Percentiles rank a stretch among this genome's conserved stretches.
phyloP scores from a whole-genome alignment of 2,329 filamentous ascomycete species.

The Acrocalymma vagum region DNA sequence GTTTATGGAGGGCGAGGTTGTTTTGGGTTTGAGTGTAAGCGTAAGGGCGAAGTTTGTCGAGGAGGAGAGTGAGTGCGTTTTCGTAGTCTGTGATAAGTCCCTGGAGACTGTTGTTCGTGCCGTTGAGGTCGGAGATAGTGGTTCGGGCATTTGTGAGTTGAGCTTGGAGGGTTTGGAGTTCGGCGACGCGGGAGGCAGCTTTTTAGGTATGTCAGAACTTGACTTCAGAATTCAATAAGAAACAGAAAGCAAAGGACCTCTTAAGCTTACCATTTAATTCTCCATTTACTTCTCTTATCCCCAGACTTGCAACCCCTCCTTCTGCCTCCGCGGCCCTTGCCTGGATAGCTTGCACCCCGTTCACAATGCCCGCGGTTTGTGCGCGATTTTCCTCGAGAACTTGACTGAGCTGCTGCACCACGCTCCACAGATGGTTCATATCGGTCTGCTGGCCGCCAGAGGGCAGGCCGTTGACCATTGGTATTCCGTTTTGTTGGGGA shows the following conservation, averaged over 20 bases:
- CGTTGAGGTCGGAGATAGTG: conserved; percentile 31
- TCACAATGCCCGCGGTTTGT: conserved; percentile 48
- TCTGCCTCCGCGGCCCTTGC: conserved; percentile 46
- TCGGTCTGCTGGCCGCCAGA: conserved; percentile 52
- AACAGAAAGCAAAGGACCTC: too few relatives aligned
- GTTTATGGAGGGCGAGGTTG: conserved; percentile 55
- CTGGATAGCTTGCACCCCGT: conserved; percentile 48
- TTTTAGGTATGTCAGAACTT: conserved; percentile 11
- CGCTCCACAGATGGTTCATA: conserved; percentile 52
- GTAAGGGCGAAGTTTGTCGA: conserved; percentile 45
- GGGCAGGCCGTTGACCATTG: conserved; percentile 49
- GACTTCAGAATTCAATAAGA: too few relatives aligned
- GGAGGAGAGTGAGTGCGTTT: conserved; percentile 47
- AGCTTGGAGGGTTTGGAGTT: conserved; percentile 39
- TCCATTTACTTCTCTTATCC: conserved; percentile 43
- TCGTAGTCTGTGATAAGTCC: conserved; percentile 52
- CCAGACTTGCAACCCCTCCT: conserved; percentile 24
- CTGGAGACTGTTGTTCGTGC: conserved; percentile 34
- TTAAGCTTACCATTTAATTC: conserved; percentile 40
- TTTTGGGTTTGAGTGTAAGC: conserved; percentile 53
- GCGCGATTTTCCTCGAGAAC: conserved; percentile 50
- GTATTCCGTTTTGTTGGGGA: conserved; percentile 41
- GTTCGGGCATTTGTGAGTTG: conserved; percentile 40
- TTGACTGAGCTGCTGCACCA: conserved; percentile 51
- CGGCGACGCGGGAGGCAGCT: conserved; percentile 41